Evolutionary conservation across 768 basidiomycete species (phyloP).

Genomic region (Tylopilus balloui): DNA sequence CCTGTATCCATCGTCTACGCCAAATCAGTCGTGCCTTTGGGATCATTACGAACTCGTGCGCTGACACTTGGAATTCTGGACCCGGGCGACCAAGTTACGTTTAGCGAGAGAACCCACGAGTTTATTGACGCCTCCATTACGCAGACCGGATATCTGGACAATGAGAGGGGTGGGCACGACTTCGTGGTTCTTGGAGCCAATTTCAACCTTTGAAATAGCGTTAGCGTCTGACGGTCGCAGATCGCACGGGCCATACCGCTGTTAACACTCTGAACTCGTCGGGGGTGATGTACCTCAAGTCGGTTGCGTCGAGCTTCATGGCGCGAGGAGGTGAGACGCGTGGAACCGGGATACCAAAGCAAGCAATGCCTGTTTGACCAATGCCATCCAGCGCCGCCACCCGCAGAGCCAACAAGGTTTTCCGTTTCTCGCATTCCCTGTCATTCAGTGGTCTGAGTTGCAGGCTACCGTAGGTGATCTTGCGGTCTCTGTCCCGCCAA

Average conservation of each 20-base stretch:
- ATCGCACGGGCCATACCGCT: slow-evolving; percentile 49
- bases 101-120: slow-evolving; percentile 86
- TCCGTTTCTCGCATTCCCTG: not conserved
- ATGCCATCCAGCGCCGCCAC: slow-evolving; percentile 22
- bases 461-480: slow-evolving; percentile 25
- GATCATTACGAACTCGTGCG: not conserved
- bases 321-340: not conserved
- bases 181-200: slow-evolving; percentile 98
- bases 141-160: slow-evolving; percentile 87
- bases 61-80: slow-evolving; percentile 90
- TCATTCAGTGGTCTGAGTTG: not conserved
- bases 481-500: slow-evolving; percentile 12
- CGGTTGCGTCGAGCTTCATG: slow-evolving; percentile 94
- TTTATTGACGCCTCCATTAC: slow-evolving; percentile 93
- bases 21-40: slow-evolving; percentile 5
- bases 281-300: slow-evolving; percentile 84
- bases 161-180: slow-evolving; percentile 87
- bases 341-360: slow-evolving; percentile 5
- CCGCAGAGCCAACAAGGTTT: slow-evolving; percentile 35
- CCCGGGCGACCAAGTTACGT: slow-evolving; percentile 81
- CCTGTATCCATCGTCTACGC: slow-evolving; percentile 90
- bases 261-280: slow-evolving; percentile 96
- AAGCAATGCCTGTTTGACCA: not conserved
- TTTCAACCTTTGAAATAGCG: slow-evolving; percentile 68
- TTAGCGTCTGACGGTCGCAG: slow-evolving; percentile 5